Conservation (phyloP, 192 early-diverging fungal genomes). For the Kappamyces sp. region DNA sequence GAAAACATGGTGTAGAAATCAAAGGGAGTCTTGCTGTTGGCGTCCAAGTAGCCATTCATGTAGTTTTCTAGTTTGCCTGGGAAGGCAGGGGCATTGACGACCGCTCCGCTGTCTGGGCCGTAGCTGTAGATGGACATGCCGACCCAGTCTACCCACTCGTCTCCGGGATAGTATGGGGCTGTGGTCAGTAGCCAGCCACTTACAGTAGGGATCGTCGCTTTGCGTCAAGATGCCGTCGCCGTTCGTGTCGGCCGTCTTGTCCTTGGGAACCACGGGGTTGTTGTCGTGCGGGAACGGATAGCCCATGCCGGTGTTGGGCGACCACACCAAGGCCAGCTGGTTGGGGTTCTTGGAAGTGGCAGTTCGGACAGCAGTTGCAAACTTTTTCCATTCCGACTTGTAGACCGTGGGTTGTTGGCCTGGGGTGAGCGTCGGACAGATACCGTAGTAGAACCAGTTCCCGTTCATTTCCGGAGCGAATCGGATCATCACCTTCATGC, state of each 20-base stretch:
- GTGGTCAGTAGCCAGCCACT: no score
- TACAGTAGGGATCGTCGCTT: slow-evolving; percentile 39
- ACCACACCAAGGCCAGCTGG: slow-evolving; percentile 19
- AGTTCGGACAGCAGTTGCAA: slow-evolving; percentile 20
- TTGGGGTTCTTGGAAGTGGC: slow-evolving; percentile 19
- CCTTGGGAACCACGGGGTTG: not conserved
- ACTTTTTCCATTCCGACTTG: slow-evolving; percentile 5
- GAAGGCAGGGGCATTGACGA: slow-evolving; percentile 15
- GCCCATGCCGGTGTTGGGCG: slow-evolving; percentile 8
- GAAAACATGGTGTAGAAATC: slow-evolving; percentile 38
- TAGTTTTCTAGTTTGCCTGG: slow-evolving; percentile 20
- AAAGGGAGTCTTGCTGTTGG: not conserved
- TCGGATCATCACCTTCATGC: slow-evolving; percentile 26
- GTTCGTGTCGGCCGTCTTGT: slow-evolving; percentile 15
- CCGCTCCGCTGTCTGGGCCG: slow-evolving; percentile 27
- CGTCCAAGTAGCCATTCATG: not conserved
- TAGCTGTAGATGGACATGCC: slow-evolving; percentile 41
- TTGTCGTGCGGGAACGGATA: slow-evolving; percentile 4
- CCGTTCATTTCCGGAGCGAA: slow-evolving; percentile 42
- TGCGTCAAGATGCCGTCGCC: slow-evolving; percentile 11
- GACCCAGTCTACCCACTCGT: slow-evolving; percentile 43
- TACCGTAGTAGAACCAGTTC: slow-evolving; percentile 12
- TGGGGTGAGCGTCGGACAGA: slow-evolving; percentile 25
- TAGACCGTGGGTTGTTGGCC: slow-evolving; percentile 26
- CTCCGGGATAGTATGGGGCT: slow-evolving; percentile 41